These are phyloP conservation scores for Escallonia herrerae DNA, from an alignment of 129 eudicot genomes.

Conservation along the genomic window DNA sequence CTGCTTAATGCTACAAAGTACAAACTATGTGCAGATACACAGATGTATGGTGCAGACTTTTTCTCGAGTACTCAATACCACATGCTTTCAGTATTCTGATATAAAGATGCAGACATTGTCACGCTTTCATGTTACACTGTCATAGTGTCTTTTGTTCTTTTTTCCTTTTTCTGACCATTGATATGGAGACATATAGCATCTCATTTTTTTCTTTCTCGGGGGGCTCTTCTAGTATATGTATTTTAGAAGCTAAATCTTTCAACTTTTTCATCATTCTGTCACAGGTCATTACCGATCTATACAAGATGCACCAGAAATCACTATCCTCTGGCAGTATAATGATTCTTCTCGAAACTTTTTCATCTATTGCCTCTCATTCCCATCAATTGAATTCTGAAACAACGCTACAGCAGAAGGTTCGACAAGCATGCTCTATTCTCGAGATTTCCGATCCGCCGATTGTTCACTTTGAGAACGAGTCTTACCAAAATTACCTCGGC, in stretches of 20 bases:
- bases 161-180: background rate
- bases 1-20: too few relatives aligned
- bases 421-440: constrained; percentile 63
- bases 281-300: constrained; percentile 75
- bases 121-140: background rate
- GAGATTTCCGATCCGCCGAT: constrained; percentile 83
- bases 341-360: constrained; percentile 50
- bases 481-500: constrained; percentile 60
- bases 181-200: background rate
- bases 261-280: constrained; percentile 2
- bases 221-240: too few relatives aligned
- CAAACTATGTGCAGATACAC: too few relatives aligned
- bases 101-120: background rate
- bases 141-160: too few relatives aligned
- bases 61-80: too few relatives aligned
- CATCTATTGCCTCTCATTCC: constrained; percentile 59
- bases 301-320: constrained; percentile 57
- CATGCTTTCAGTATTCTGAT: too few relatives aligned
- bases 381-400: constrained; percentile 52
- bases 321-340: constrained; percentile 39
- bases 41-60: too few relatives aligned
- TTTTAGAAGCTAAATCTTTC: too few relatives aligned
- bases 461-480: constrained; percentile 86
- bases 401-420: constrained; percentile 49
- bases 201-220: background rate